Base-by-base conservation (phyloP, 2,329 filamentous ascomycete genomes). In the Phialemonium atrogriseum region DNA sequence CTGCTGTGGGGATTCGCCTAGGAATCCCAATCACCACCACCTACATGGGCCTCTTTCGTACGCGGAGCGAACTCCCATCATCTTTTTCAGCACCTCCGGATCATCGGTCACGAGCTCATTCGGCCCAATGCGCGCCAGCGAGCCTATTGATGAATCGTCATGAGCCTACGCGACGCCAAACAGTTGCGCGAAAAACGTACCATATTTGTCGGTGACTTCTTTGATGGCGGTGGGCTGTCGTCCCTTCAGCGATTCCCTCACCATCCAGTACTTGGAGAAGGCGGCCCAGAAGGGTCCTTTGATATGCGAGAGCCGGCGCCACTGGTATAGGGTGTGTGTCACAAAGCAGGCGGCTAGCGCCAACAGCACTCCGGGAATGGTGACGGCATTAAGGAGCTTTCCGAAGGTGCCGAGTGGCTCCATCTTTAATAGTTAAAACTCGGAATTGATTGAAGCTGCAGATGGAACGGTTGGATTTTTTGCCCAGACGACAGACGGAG, bases 91-190 rank as follows among this genome's bases (percentile, higher is more conserved):
- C 14, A 56, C 26, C 14, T 57, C 49, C n/a, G 50, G 46, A 34
- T 58, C 54, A 32, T 47, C 49, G 24, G 56, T 59, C 21, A 54
- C 43, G 24, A 59, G 37, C 29, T 51, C 49, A 35, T 54, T 52
- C 31, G 56, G 55, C 11, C 52, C 56, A 30, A 59, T 48, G 33
- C 56, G 51, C 17, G 50, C 52, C 12, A 58, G 47, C 10, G 51
- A 46, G 18, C 53, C 52, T 55, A 24, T 12, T 26, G 20, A 15
- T n/a, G 11, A 16, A 25, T n/a, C 14, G 20, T 4, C 11, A 16
- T 17, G n/a, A n/a, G n/a, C n/a, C n/a, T n/a, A n/a, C n/a, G n/a
- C n/a, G n/a, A n/a, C n/a, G n/a, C n/a, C n/a, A n/a, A n/a, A 11
- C 8, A 10, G 10, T 4, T 12, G 19, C 16, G 13, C 10, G 19